A percentile compares a stretch with the other conserved stretches of the same genome.
These are phyloP conservation scores for Piper longum DNA, from an alignment of 164 flowering plant species.

Conservation along the genomic window DNA sequence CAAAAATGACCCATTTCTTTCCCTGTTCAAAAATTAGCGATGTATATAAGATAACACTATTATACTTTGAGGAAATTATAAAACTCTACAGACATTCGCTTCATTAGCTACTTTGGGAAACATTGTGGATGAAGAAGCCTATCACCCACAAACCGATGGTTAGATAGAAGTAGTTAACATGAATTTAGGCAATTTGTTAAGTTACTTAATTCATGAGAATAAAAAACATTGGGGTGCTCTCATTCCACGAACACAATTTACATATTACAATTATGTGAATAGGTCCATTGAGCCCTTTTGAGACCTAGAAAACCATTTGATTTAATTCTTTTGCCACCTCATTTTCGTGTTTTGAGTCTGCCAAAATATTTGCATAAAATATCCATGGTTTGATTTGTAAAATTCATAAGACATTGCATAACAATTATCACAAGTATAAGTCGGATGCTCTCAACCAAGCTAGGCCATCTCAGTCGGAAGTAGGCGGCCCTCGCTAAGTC, in stretches of 20 bases:
- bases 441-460: too few species aligned
- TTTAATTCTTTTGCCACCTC: background rate
- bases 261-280: slow-evolving; percentile 1
- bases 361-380: background rate
- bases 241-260: background rate
- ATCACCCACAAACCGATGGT: background rate
- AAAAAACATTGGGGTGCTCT: background rate
- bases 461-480: too few species aligned
- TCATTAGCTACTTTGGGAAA: background rate
- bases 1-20: slow-evolving; percentile 1
- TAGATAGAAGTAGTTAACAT: background rate
- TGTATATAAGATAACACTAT: background rate
- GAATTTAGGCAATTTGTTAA: background rate
- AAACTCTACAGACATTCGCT: background rate
- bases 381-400: background rate
- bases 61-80: background rate
- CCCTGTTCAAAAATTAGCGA: background rate
- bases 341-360: background rate
- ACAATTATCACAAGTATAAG: background rate
- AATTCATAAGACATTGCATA: background rate
- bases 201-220: background rate
- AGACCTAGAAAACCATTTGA: slow-evolving; percentile 1
- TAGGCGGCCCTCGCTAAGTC: too few species aligned
- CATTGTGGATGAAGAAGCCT: background rate
- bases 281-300: background rate